Conservation (phyloP, 1,284 basidiomycete genomes). For the Fomitopsis pinicola region DNA sequence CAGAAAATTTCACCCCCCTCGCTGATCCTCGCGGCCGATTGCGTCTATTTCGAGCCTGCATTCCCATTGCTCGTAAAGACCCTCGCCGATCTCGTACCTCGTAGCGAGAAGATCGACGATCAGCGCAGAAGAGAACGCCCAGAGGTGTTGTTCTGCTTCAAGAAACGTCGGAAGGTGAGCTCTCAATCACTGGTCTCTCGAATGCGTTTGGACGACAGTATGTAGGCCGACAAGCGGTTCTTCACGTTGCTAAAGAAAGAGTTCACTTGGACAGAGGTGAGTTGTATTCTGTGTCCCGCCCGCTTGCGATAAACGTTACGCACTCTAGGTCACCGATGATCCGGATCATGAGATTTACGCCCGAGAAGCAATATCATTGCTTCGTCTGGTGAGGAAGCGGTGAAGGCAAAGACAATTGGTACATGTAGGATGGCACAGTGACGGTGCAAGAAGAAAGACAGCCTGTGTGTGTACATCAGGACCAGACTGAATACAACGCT, state of each 20-base stretch:
- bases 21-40: conserved; percentile 84
- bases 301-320: neutral
- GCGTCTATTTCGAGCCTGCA: conserved; percentile 94
- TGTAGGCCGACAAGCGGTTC: conserved; percentile 87
- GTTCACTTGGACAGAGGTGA: conserved; percentile 75
- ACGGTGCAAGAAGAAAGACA: too few relatives aligned
- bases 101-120: conserved; percentile 19
- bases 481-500: too few relatives aligned
- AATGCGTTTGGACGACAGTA: neutral
- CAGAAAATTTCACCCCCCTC: conserved; percentile 47
- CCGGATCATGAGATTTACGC: conserved; percentile 33
- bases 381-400: conserved; percentile 26
- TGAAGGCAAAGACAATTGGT: neutral
- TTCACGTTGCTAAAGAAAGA: conserved; percentile 79
- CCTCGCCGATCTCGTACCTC: conserved; percentile 56
- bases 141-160: conserved; percentile 88
- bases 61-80: conserved; percentile 87
- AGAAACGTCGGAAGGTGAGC: conserved; percentile 84
- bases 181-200: neutral
- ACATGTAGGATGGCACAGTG: too few relatives aligned
- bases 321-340: conserved; percentile 33
- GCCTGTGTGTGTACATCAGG: too few relatives aligned
- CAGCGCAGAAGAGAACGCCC: conserved; percentile 28
- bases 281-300: conserved; percentile 4
- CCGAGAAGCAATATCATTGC: conserved; percentile 37